A percentile compares a stretch with the other conserved stretches of the same genome.
phyloP scores from a whole-genome alignment of 176 grass and related monocot species.

The Neostapfia colusana region DNA sequence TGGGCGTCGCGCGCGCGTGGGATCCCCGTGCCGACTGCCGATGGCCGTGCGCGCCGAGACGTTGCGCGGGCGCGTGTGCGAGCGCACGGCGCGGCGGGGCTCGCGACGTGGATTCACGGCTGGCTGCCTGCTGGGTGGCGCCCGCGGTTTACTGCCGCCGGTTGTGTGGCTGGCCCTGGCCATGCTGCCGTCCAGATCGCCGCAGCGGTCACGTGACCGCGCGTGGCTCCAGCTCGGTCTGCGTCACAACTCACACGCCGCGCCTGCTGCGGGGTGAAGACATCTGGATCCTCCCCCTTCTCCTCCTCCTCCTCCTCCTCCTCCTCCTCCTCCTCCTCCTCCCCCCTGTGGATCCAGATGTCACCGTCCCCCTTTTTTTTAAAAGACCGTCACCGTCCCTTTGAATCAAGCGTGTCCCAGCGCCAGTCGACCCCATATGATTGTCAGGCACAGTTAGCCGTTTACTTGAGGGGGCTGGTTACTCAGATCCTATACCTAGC shows the following conservation, averaged over 20 bases:
- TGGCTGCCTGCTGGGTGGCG: not conserved
- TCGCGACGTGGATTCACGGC: too few relatives aligned
- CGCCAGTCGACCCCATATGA: not conserved
- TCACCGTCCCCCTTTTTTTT: not conserved
- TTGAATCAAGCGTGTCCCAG: not conserved
- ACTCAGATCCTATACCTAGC: not conserved
- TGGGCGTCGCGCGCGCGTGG: not conserved
- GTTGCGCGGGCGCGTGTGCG: too few relatives aligned
- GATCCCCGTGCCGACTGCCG: too few relatives aligned
- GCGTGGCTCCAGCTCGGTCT: not conserved
- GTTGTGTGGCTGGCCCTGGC: not conserved
- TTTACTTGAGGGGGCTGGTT: not conserved
- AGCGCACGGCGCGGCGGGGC: too few relatives aligned
- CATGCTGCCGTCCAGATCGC: not conserved
- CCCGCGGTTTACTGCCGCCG: not conserved
- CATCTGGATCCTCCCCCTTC: not conserved
- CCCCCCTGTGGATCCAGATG: not conserved
- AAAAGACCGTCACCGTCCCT: not conserved
- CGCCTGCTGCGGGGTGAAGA: too few relatives aligned
- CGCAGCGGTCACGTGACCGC: not conserved
- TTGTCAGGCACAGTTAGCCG: not conserved
- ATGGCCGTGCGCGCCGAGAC: too few relatives aligned
- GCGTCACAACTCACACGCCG: too few relatives aligned
- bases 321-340: too few relatives aligned
- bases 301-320: not conserved